Base-by-base conservation (phyloP, 2,329 filamentous ascomycete species). In the Teratosphaeria viscida region DNA sequence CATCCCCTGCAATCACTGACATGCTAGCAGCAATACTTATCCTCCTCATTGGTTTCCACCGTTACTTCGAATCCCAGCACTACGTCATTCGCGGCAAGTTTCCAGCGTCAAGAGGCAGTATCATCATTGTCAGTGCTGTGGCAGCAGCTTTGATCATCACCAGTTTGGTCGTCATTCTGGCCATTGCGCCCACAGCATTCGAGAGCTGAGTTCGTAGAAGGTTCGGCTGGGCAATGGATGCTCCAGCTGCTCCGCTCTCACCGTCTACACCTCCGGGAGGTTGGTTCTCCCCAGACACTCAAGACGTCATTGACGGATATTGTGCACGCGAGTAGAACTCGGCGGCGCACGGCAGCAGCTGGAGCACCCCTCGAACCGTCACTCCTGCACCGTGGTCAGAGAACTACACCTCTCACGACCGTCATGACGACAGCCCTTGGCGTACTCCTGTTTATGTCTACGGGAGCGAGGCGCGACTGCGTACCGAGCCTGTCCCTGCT, bases 1-100 rank as follows among this genome's bases (percentile, higher is more conserved):
- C 55, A 23, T 37, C 32, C 2, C 55, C 11, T 43, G 16, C 27
- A 23, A 8, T 16, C 35, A 37, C 26, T 37, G 23, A 56, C 32
- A 8, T 16, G 37, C 27, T 56, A 27, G 49, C 56, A 72, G 85
- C 85, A 65, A 89, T 92, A 61, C 67, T 92, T 49, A 85, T 90
- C 60, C 77, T 94, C 59, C 79, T 89, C 59, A 78, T 92, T 57
- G 89, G 89, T 6, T 92, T 90, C 72, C 85, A 88, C 69, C 80
- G 89, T 57, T 94, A 90, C 72, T 86, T 90, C 66, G 85, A 89
- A 70, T 82, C 83, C 26, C 89, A 94, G 75, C 81, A 88, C 67
- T 94, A 90, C 82, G 83, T 94, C 27, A 86, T 92, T 61, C 77
- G 82, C 63, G 88, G 89, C 66, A 91, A 91, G 72, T 92, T 92